A percentile compares a stretch with the other conserved stretches of the same genome.
phyloP scores from a whole-genome alignment of 2,329 filamentous ascomycete genomes.

The Exserohilum rostratum region DNA sequence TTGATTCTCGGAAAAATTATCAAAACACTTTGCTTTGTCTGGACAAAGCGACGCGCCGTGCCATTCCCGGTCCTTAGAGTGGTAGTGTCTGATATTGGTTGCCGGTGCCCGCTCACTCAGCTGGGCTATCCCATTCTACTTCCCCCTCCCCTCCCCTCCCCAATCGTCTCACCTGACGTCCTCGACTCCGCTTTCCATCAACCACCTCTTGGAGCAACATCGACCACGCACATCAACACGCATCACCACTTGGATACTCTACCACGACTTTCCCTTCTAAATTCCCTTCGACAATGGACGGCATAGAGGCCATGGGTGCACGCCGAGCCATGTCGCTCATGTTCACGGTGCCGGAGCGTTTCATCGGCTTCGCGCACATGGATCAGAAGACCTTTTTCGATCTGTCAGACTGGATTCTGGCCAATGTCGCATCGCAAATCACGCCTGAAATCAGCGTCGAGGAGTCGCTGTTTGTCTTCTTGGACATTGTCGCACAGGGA shows the following conservation, averaged over 20 bases:
- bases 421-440: conserved; percentile 39
- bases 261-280: not conserved
- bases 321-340: conserved; percentile 40
- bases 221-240: not conserved
- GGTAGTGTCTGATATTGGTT: not conserved
- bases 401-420: conserved; percentile 47
- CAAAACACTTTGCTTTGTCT: not conserved
- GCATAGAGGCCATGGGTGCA: conserved; percentile 33
- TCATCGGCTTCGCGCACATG: conserved; percentile 47
- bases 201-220: not conserved
- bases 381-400: conserved; percentile 48
- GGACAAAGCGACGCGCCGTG: not conserved
- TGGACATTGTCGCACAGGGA: conserved; percentile 47
- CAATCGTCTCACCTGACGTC: conserved; percentile 13
- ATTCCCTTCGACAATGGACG: conserved; percentile 15
- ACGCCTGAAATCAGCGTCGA: conserved; percentile 43
- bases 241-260: not conserved
- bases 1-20: not conserved
- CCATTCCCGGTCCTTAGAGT: not conserved
- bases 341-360: conserved; percentile 45
- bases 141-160: conserved; percentile 1
- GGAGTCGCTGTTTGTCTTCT: conserved; percentile 47
- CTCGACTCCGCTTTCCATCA: conserved; percentile 14
- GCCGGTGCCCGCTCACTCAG: conserved; percentile 10
- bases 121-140: conserved; percentile 4